These are phyloP conservation scores for Kregervanrija fluxuum DNA, from an alignment of 805 yeast species.

Conservation along the genomic window DNA sequence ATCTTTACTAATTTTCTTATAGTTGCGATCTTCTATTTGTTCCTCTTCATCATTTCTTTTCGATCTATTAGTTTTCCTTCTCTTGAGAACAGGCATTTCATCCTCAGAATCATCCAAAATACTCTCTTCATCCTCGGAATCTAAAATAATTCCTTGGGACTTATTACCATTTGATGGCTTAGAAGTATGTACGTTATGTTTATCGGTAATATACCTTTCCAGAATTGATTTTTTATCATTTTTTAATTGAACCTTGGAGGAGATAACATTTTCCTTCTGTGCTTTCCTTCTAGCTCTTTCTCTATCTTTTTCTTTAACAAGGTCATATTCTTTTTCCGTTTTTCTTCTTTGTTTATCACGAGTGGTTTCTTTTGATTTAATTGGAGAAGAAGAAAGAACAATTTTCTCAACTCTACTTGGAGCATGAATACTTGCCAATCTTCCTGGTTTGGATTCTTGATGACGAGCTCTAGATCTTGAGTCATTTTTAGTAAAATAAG, in stretches of 20 bases:
- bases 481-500: too few relatives aligned
- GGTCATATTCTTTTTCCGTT: neutral
- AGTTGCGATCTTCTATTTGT: too few relatives aligned
- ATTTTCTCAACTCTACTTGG: slow-evolving; percentile 9
- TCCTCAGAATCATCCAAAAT: slow-evolving; percentile 3
- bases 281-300: slow-evolving; percentile 9
- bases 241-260: slow-evolving; percentile 22
- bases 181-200: neutral
- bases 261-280: slow-evolving; percentile 15
- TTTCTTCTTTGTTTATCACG: neutral
- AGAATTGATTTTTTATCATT: slow-evolving; percentile 13
- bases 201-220: slow-evolving; percentile 16
- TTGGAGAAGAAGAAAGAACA: slow-evolving; percentile 9
- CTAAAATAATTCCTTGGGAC: too few relatives aligned
- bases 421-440: slow-evolving; percentile 5
- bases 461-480: too few relatives aligned
- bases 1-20: too few relatives aligned
- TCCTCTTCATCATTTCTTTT: neutral
- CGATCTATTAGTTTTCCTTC: neutral
- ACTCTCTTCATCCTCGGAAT: slow-evolving; percentile 1
- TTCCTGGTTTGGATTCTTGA: too few relatives aligned
- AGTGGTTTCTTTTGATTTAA: slow-evolving; percentile 3
- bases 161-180: too few relatives aligned
- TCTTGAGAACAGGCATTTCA: neutral
- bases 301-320: neutral